Base-by-base conservation (phyloP, 1,139 yeast species). In the Geotrichum aggregatum region DNA sequence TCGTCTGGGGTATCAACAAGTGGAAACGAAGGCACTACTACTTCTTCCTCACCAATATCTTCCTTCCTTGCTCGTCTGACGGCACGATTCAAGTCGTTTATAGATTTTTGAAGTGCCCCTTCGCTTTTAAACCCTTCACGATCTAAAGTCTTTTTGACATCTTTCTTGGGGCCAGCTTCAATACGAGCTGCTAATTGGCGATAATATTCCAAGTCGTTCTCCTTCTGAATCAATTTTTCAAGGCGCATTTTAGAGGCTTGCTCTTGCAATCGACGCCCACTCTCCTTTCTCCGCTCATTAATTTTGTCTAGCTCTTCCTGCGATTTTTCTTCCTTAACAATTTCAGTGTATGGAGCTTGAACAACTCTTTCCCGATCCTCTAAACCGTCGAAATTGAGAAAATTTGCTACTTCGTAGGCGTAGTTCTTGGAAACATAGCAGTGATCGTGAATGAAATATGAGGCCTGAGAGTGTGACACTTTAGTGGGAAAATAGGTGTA, bases 401-500 rank as follows among this genome's bases (percentile, higher is more conserved):
- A 76, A 14, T 69, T 66, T 11, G 74, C 71, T 47, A 89, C 68
- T 60, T 91, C 98, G 14, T 75, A 71, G 26, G 76, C 76, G 65
- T 86, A 94, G 63, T 87, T 76, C 45, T 69, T 71, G 50, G 95
- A 82, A 2, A 89, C 80, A 63, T 87, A 89, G 63, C 96, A 87
- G 68, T 78, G 85, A 58, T 88, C 87, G 46, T 84, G 79, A 50
- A 89, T 77, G 63, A 92, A 68, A 55, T 78, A 72, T 39, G 84
- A 80, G 3, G 85, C 77, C 64, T 92, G 95, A 52, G 76, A 72
- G 11, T 72, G 70, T 7, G 82, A 76, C 51, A 92, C 71, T 59
- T 82, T 84, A 1, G 86, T 72, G 2, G 98, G 98, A 66, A 89
- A 92, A 61, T 83, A 84, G 0, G 98, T 98, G 68, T 94, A 94